Evolutionary conservation across 257 asterid genomes (phyloP), one percentile per base, ranked within the genome.

Genomic region (Solanum arcanum): DNA sequence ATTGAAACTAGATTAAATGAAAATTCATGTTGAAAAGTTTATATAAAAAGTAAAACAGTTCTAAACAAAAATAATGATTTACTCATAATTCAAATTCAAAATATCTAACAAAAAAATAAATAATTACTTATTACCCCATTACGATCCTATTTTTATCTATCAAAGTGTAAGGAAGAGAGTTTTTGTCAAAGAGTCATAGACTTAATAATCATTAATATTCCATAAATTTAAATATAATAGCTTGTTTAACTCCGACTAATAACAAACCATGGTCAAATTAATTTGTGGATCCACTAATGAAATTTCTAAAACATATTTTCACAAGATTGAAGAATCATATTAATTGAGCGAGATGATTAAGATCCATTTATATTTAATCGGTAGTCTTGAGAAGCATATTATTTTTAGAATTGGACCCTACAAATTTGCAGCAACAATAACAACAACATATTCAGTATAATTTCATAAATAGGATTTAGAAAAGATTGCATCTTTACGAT

Each of bases 391-490:
- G 9, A 2, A 64, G 3, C 33, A 2, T 25, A 6, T 60, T 21
- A 7, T 10, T 10, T 60, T n/a, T 12, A 62, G 31, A 11, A n/a
- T 5, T n/a, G 0, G 23, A n/a, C 1, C 16, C 9, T 64, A 7
- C 1, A 12, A n/a, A 12, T 66, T 27, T 27, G 62, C 4, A 52
- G 1, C 0, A 25, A n/a, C 10, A 52, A 6, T 0, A 25, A n/a
- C 15, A 62, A 62, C 4, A 6, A 6, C 3, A 62, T n/a, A 23
- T 62, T 1, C 7, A 5, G 31, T 62, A 0, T 62, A 62, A n/a
- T 62, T 3, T 0, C 33, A n/a, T 31, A 62, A 11, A 12, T n/a
- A 62, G 0, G 1, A 21, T n/a, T 0, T 64, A n/a, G 6, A n/a
- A 8, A 64, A 15, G 16, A 52, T 52, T 64, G 33, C 29, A 60